Percentiles rank a stretch among this genome's conserved stretches.
phyloP scores from a whole-genome alignment of 208 protist genomes.

The Wallacemonas sp. region DNA sequence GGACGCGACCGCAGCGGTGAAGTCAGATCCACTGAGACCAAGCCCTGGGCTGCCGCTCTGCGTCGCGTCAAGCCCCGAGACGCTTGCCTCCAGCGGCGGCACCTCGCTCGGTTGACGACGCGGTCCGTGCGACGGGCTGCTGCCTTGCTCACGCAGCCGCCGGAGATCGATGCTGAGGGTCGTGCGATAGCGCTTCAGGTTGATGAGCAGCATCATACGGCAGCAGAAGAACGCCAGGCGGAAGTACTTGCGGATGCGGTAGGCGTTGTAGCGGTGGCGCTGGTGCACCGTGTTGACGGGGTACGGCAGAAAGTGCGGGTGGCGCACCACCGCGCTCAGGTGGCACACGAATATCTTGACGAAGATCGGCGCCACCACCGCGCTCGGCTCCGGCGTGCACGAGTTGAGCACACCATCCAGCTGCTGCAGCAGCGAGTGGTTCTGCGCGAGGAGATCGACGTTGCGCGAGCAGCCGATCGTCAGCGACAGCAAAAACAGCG shows the following conservation, averaged over 20 bases:
- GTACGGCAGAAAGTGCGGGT: constrained; percentile 23
- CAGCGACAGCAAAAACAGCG: constrained; percentile 64
- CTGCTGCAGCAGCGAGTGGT: constrained; percentile 58
- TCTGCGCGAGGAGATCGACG: constrained; percentile 62
- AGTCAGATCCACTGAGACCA: no score
- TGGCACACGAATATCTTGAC: constrained; percentile 59
- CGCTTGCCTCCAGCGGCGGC: neutral
- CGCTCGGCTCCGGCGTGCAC: constrained; percentile 40
- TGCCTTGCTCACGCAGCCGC: constrained; percentile 5
- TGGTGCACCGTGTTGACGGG: constrained; percentile 30
- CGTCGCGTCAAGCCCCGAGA: neutral
- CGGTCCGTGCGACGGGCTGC: neutral
- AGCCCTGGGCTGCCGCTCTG: neutral
- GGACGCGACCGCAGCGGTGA: no score
- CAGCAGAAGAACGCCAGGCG: constrained; percentile 54
- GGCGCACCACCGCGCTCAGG: constrained; percentile 36
- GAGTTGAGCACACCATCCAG: constrained; percentile 58
- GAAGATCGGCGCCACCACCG: constrained; percentile 68
- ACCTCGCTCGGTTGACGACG: neutral
- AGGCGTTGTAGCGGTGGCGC: constrained; percentile 40
- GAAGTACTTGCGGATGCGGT: constrained; percentile 53
- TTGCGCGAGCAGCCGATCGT: constrained; percentile 49
- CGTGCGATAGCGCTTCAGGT: constrained; percentile 46
- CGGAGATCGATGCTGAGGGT: neutral
- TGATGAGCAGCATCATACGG: constrained; percentile 64